A percentile compares a stretch with the other conserved stretches of the same genome.
Conservation (phyloP, 805 yeast genomes). For the Starmerella powellii region DNA sequence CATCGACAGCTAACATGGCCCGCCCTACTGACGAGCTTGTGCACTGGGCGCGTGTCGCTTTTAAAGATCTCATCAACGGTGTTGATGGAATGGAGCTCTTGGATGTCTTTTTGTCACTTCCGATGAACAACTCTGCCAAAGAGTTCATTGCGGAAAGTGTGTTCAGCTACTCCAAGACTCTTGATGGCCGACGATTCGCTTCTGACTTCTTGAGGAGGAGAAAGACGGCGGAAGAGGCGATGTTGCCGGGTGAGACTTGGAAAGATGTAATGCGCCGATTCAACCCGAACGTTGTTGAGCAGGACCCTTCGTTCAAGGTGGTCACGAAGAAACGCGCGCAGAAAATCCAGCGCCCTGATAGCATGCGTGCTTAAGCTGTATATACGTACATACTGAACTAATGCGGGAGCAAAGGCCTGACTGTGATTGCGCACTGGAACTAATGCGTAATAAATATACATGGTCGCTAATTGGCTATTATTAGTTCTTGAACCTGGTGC, state of each 20-base stretch:
- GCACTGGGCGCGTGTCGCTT: conserved; percentile 31
- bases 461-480: background rate
- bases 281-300: conserved; percentile 26
- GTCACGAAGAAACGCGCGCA: conserved; percentile 41
- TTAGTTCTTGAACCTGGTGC: conserved; percentile 44
- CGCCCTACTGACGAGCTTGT: conserved; percentile 30
- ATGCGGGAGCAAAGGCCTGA: background rate
- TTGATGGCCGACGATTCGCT: conserved; percentile 94
- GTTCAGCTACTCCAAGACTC: conserved; percentile 55
- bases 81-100: conserved; percentile 70
- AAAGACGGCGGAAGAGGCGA: conserved; percentile 49
- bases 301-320: conserved; percentile 43
- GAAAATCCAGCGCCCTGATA: conserved; percentile 20
- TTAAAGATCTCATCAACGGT: conserved; percentile 50
- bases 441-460: background rate
- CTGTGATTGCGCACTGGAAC: too few species aligned
- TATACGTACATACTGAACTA: background rate
- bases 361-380: conserved; percentile 2
- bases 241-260: conserved; percentile 50
- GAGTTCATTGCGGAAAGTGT: conserved; percentile 88
- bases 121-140: conserved; percentile 57
- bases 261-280: conserved; percentile 46
- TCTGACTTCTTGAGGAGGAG: conserved; percentile 75
- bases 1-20: conserved; percentile 18
- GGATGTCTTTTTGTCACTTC: conserved; percentile 67